These are phyloP conservation scores for Boletus eberwhitei DNA, from an alignment of 768 basidiomycete genomes.

Conservation along the genomic window DNA sequence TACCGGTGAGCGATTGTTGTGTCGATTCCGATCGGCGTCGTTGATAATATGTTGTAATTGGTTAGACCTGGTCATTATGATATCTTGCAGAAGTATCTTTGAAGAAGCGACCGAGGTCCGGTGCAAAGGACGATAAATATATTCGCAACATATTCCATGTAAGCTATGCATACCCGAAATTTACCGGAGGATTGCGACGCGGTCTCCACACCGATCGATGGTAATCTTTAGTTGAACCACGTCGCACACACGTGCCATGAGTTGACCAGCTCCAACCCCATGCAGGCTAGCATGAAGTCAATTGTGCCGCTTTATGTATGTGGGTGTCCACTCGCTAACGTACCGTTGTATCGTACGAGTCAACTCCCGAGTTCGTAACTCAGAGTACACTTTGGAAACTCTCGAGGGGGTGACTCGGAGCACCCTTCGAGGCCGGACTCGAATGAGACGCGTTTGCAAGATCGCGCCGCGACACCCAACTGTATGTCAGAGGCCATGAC, in stretches of 20 bases:
- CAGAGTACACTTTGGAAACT: too few relatives aligned
- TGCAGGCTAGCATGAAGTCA: too few relatives aligned
- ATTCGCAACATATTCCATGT: conserved; percentile 9
- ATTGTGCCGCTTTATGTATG: too few relatives aligned
- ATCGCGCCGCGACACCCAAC: too few relatives aligned
- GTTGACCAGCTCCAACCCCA: too few relatives aligned
- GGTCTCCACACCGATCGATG: background rate
- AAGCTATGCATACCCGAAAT: conserved; percentile 8
- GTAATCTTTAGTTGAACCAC: background rate
- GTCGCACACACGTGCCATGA: background rate
- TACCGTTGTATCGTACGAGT: too few relatives aligned
- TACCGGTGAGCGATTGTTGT: conserved; percentile 56
- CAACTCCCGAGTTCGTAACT: too few relatives aligned
- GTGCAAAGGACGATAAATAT: background rate
- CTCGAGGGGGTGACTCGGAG: too few relatives aligned
- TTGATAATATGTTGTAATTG: background rate
- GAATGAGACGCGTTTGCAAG: too few relatives aligned
- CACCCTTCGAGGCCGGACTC: too few relatives aligned
- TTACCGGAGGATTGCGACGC: background rate
- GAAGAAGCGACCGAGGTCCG: background rate
- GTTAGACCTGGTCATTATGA: conserved; percentile 87
- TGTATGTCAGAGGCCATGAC: too few relatives aligned
- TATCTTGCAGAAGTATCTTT: conserved; percentile 38
- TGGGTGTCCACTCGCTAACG: too few relatives aligned
- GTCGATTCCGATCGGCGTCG: background rate